Evolutionary conservation across 495 filamentous ascomycete genomes (phyloP).

Genomic region (Hypoxylon cercidicola): DNA sequence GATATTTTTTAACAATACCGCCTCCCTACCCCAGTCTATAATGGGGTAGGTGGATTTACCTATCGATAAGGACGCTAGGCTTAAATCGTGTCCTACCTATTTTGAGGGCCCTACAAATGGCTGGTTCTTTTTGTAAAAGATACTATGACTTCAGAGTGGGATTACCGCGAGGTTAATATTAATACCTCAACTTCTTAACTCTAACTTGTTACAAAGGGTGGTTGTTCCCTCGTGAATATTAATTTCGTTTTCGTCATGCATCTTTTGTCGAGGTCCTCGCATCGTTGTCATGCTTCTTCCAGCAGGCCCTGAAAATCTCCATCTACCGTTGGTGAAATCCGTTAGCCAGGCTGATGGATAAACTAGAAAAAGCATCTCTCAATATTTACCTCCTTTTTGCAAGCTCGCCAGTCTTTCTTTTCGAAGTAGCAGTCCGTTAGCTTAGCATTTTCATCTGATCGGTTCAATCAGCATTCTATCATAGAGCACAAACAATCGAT

Average conservation of each 20-base stretch:
- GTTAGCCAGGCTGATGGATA: slow-evolving; percentile 15
- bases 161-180: slow-evolving; percentile 24
- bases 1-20: too few species aligned
- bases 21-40: too few species aligned
- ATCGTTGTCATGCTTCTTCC: slow-evolving; percentile 92
- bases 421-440: slow-evolving; percentile 96
- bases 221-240: background rate
- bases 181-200: slow-evolving; percentile 32
- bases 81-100: too few species aligned
- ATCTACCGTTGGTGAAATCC: slow-evolving; percentile 67
- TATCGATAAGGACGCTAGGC: too few species aligned
- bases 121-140: background rate
- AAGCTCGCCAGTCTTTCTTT: slow-evolving; percentile 95
- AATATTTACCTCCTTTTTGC: slow-evolving; percentile 82
- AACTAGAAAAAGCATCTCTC: slow-evolving; percentile 35
- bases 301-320: slow-evolving; percentile 90
- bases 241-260: slow-evolving; percentile 42
- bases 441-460: slow-evolving; percentile 82
- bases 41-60: too few species aligned
- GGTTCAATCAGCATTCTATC: slow-evolving; percentile 7
- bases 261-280: slow-evolving; percentile 82
- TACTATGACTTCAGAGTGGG: slow-evolving; percentile 8
- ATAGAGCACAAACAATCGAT: slow-evolving; percentile 5
- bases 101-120: background rate
- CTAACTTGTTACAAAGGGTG: slow-evolving; percentile 6